Evolutionary conservation across 441 rosid species (phyloP), one percentile per base, ranked within the genome.

Genomic region (Daphne laureola): DNA sequence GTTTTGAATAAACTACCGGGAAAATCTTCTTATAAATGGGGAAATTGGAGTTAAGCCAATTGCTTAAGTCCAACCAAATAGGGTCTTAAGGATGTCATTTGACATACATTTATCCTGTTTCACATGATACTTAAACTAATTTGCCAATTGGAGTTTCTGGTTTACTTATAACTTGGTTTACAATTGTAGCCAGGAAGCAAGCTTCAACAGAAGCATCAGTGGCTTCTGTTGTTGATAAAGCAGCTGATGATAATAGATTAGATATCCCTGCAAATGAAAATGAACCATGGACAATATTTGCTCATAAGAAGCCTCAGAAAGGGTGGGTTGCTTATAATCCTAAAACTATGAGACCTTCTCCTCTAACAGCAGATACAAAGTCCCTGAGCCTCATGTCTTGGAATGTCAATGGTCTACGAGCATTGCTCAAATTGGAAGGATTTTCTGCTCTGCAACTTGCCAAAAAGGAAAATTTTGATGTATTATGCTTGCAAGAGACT

Each of bases 371-470:
- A 53, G 81, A 74, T 57, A 64, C 75, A 17, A 72, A 73, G 53
- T 75, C 43, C 62, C 55, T 82, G 62, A 92, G 83, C 67, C 57
- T 88, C 50, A 59, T 88, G 81, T 84, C 96, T 53, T 92, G 98
- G 98, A 92, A 88, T 62, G 96, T 92, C 64, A 92, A 92, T 72
- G 96, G 98, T 14, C 61, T 92, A 57, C 75, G 96, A 75, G 93
- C 95, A 54, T 64, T 88, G 67, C 54, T 82, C 73, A 92, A 88
- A 75, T 63, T 62, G 13, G 74, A 77, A 71, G 82, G 85, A 23
- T 88, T 79, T 73, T 86, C 94, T 52, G 88, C 85, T 8, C 68
- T 73, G 53, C 82, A 88, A 69, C 91, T 92, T 70, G 95, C 96
- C 17, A 72, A 78, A 64, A 81, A 78, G 73, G 98, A 92, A 78